Base-by-base conservation (phyloP, 2,329 filamentous ascomycete genomes). In the Bisporella sp. region DNA sequence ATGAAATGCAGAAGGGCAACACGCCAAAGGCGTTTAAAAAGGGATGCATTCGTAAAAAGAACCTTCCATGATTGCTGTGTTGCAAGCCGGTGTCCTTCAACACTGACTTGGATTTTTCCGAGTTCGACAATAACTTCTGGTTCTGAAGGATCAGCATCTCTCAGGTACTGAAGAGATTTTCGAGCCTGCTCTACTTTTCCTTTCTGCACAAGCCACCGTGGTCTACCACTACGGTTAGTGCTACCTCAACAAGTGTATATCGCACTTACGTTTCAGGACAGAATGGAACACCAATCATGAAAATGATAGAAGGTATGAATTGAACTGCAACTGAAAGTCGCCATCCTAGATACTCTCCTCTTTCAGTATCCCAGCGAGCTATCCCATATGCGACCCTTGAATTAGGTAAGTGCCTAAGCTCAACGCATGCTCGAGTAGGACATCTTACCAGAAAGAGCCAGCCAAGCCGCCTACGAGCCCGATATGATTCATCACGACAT, bases 401-500 rank as follows among this genome's bases (percentile, higher is more conserved):
- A 33, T 29, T 21, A 32, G 8, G 2, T 31, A 21, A 41, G 48
- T 33, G 28, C 8, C 5, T 31, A 8, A 9, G 9, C 35, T 39
- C n/a, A 39, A 39, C 35, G 9, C 8, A n/a, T n/a, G n/a, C 35
- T 9, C 8, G 35, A 9, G 35, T 39, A n/a, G n/a, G 8, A n/a
- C 3, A 28, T 9, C 13, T 41, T 62, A 79, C 77, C 78, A 81
- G 50, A 81, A 77, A 0, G 77, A 78, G 5, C 61, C 58, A 1
- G 77, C 76, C 5, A 81, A 62, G 3, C 78, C 78, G 2, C 71
- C 69, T 29, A 81, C 73, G 51, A 82, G 75, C 3, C 79, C 78
- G 42, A 80, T 70, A 47, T 82, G 78, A 57, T 81, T 81, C 63
- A 81, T 70, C 7, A 80, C 76, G 1, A 82, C 77, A 51, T 77